Evolutionary conservation across 371 early-diverging fungal species (phyloP), one percentile per base, ranked within the genome.

Genomic region (Quaeritorhiza haematococci): DNA sequence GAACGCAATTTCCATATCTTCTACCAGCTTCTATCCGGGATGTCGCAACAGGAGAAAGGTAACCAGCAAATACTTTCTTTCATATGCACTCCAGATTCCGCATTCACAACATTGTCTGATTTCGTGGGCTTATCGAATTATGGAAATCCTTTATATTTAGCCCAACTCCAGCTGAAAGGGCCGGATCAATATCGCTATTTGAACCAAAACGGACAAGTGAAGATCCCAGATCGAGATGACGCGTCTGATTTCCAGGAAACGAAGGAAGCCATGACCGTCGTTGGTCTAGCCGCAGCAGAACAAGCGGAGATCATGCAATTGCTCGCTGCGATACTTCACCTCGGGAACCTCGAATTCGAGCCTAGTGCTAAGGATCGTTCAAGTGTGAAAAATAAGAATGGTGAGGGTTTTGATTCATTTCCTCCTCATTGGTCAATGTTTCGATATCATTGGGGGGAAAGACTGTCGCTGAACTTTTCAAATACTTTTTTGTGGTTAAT

Each of bases 1-100:
- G 99, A 99, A 72, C 82, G 98, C 55, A 98, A 93, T 74, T 99
- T 94, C 66, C 99, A 99, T 67, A 85, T 99, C 38, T 99, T 99
- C 69, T 99, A 99, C 75, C 94, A 97, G 72, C 69, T 99, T 7
- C 66, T 98, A 66, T 90, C 84, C 65, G 93, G 94, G 10, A 91
- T 91, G 6, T 67, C 85, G 7, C 61, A 74, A 4, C 83, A 82
- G 7, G 50, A 50, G 32, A n/a, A n/a, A 17, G 33, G 8, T 6
- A 8, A n/a, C n/a, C n/a, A n/a, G n/a, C n/a, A n/a, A n/a, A n/a
- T n/a, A n/a, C n/a, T n/a, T n/a, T n/a, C n/a, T n/a, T n/a, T n/a
- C n/a, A n/a, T n/a, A n/a, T n/a, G n/a, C n/a, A n/a, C n/a, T n/a
- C n/a, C n/a, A n/a, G n/a, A n/a, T n/a, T n/a, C n/a, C n/a, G n/a